Evolutionary conservation across 2,329 filamentous ascomycete genomes (phyloP), one percentile per base, ranked within the genome.

Genomic region (Aspergillus aculeatus): DNA sequence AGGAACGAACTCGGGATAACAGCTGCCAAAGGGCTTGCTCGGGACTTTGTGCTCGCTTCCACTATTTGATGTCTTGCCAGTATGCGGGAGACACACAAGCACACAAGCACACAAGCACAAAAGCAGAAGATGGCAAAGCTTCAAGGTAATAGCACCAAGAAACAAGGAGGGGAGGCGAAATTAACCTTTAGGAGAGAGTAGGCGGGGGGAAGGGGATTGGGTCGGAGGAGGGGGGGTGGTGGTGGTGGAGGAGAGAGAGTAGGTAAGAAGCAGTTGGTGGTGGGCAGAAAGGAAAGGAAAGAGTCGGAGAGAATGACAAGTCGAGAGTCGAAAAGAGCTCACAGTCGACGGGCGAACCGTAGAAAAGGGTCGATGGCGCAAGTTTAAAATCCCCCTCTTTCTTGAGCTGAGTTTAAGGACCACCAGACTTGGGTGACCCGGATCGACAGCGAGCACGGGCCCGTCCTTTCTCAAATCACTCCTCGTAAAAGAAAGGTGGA

Each of bases 361-460:
- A 64, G 59, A 53, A 61, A 62, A 63, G 58, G 61, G 63, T 57
- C 52, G 62, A 59, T 60, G 61, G 63, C 57, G 61, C 60, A 56
- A 65, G 61, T 65, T 63, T 65, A 62, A 64, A 64, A 59, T 56
- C 58, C 58, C 60, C 58, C 56, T 59, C 58, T 61, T 54, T 35
- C 14, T 35, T 16, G 32, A 10, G 7, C 58, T 59, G 62, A 63
- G 57, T 63, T 62, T 61, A 62, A 62, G 65, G 41, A 71, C 66
- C 67, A 68, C 69, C 69, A 72, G 67, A 67, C 64, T 69, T 67
- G 67, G 67, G 66, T 49, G 59, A 61, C 57, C 64, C 63, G 59
- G 66, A 68, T 68, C 66, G 64, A 66, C 66, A 62, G 51, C 61
- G 60, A 68, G 66, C 64, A 66, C 66, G 62, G 64, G 62, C 66